Conservation (phyloP, 139 green algal genomes). For the Micractinium conductrix region DNA sequence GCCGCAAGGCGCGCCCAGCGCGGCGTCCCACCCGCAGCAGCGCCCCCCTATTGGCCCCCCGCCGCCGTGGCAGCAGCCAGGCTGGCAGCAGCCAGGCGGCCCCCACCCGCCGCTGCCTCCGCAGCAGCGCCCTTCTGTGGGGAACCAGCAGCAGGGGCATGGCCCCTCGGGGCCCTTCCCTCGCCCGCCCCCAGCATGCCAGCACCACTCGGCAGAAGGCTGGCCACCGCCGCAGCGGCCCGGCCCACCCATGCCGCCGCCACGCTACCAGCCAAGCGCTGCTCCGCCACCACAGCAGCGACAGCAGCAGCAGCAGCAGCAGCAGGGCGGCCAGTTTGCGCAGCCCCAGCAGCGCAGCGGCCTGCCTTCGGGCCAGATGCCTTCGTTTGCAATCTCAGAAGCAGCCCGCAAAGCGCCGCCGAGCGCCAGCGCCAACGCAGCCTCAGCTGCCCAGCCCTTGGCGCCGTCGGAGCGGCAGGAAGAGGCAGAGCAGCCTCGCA, state of each 20-base stretch:
- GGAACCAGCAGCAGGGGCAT: background rate
- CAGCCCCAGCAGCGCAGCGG: background rate
- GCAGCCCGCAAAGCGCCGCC: too few species aligned
- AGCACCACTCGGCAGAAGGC: background rate
- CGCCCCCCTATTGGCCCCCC: background rate
- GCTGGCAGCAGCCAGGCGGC: background rate
- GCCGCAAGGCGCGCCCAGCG: background rate
- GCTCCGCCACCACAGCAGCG: background rate
- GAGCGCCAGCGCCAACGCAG: too few species aligned
- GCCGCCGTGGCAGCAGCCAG: background rate
- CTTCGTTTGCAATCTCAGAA: too few species aligned
- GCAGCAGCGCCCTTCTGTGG: background rate
- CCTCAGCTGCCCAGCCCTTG: too few species aligned
- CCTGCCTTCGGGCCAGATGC: background rate
- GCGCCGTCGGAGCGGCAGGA: too few species aligned
- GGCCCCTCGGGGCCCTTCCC: background rate
- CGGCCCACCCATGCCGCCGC: background rate
- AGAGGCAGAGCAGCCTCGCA: background rate
- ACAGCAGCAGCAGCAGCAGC: background rate
- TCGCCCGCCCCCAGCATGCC: background rate
- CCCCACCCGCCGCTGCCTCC: background rate
- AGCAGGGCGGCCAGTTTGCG: too few species aligned
- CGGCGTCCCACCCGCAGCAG: background rate
- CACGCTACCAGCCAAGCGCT: background rate
- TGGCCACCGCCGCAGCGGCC: background rate